Conservation (phyloP, 352 stramenopile genomes). For the Phytophthora capsici region DNA sequence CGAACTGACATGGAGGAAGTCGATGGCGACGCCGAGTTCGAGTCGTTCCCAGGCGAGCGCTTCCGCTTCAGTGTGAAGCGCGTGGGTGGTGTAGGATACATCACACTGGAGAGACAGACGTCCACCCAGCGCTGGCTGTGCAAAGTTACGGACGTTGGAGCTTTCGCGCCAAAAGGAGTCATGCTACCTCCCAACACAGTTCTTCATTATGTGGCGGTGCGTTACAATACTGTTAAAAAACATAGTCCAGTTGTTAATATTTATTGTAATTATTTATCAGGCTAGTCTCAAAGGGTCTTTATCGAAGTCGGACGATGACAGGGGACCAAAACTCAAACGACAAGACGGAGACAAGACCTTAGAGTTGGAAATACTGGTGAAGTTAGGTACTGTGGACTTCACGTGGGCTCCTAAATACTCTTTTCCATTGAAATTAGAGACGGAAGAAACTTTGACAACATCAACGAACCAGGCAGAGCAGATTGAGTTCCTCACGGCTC, state of each 20-base stretch:
- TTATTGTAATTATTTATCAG: neutral
- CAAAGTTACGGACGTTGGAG: conserved; percentile 13
- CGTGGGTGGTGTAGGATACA: conserved; percentile 2
- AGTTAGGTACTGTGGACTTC: conserved; percentile 10
- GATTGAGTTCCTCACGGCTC: conserved; percentile 12
- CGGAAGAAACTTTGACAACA: neutral
- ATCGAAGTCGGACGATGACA: neutral
- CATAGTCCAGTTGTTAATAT: neutral
- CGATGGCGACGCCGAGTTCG: conserved; percentile 18
- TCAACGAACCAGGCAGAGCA: neutral
- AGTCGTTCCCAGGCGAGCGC: conserved; percentile 18
- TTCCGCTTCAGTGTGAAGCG: conserved; percentile 24
- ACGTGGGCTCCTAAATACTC: conserved; percentile 19
- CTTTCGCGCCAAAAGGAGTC: conserved; percentile 10
- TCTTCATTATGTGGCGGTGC: conserved; percentile 26
- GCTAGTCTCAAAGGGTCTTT: conserved; percentile 24
- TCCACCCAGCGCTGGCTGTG: conserved; percentile 22
- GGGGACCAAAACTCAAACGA: conserved; percentile 3
- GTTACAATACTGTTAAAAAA: neutral
- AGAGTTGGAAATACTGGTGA: conserved; percentile 21
- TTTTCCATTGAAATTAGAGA: conserved; percentile 17
- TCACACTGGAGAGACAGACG: conserved; percentile 13
- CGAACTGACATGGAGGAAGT: conserved; percentile 19
- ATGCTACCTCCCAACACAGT: conserved; percentile 20
- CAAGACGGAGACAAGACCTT: conserved; percentile 12